Evolutionary conservation across 768 basidiomycete species (phyloP).

Genomic region (Rhizopogon vesiculosus): DNA sequence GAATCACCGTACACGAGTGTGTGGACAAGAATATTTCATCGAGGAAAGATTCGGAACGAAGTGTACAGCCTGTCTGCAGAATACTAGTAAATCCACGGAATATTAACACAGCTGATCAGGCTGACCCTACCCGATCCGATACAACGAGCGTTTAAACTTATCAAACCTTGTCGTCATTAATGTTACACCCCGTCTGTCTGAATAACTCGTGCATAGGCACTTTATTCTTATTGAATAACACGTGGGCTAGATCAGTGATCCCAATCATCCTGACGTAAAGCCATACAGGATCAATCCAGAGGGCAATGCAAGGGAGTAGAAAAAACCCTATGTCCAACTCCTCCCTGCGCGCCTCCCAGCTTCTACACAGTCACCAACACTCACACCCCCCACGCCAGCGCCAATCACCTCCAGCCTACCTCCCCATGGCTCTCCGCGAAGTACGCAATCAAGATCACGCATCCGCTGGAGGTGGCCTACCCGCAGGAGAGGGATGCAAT

Average conservation of each 20-base stretch:
- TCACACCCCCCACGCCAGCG: conserved; percentile 84
- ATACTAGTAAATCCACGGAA: neutral
- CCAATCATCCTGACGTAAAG: neutral
- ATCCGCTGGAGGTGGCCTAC: conserved; percentile 74
- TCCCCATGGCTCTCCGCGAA: conserved; percentile 39
- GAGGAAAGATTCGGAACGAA: neutral
- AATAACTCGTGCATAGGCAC: neutral
- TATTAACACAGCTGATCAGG: neutral
- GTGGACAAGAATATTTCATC: neutral
- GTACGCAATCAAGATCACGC: conserved; percentile 44
- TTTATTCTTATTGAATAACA: neutral
- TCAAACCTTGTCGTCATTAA: neutral
- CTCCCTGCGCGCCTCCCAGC: conserved; percentile 57
- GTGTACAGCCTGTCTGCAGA: neutral
- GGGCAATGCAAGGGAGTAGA: neutral
- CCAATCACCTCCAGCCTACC: conserved; percentile 63
- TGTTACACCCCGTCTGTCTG: neutral
- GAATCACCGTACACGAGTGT: neutral
- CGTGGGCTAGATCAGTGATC: neutral
- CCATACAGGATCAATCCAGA: neutral
- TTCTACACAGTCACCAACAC: conserved; percentile 81
- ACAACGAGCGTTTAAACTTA: neutral
- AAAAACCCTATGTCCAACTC: conserved; percentile 28
- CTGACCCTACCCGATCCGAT: neutral
- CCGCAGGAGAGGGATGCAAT: conserved; percentile 76